These are phyloP conservation scores for Tilletia indica DNA, from an alignment of 1,284 basidiomycete genomes.

Conservation along the genomic window DNA sequence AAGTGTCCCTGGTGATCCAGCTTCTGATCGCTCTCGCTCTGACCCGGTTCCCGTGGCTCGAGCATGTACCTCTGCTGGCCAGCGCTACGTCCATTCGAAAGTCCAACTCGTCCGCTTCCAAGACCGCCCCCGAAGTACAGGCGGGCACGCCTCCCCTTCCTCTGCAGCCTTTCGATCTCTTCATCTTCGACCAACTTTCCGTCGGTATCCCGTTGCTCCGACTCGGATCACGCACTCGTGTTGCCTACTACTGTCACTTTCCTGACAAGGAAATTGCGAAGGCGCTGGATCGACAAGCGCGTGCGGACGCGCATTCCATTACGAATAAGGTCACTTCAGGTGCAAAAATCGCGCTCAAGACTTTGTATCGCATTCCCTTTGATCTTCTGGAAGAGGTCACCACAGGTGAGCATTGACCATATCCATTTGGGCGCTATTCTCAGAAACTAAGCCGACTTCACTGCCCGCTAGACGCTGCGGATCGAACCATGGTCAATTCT, in stretches of 20 bases:
- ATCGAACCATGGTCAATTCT: constrained; percentile 88
- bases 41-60: constrained; percentile 49
- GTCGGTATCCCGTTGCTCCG: constrained; percentile 83
- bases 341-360: constrained; percentile 8
- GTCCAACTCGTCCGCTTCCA: not conserved
- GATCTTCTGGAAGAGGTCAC: constrained; percentile 86
- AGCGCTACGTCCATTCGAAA: not conserved
- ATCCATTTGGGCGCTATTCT: not conserved
- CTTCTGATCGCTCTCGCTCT: constrained; percentile 39
- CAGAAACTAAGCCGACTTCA: not conserved
- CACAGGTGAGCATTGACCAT: constrained; percentile 64
- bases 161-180: constrained; percentile 66
- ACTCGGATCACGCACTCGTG: constrained; percentile 67
- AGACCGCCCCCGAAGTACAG: constrained; percentile 27
- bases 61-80: not conserved
- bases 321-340: constrained; percentile 17
- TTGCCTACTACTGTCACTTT: constrained; percentile 97
- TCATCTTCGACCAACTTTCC: constrained; percentile 90
- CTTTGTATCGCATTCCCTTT: constrained; percentile 76
- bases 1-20: constrained; percentile 68
- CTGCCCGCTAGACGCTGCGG: constrained; percentile 68
- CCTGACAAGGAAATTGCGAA: constrained; percentile 74
- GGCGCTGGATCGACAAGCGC: constrained; percentile 48
- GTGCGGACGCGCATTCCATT: constrained; percentile 49
- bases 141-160: constrained; percentile 56